Conservation (phyloP, 306 rosid species). For the Calophaca sinica region DNA sequence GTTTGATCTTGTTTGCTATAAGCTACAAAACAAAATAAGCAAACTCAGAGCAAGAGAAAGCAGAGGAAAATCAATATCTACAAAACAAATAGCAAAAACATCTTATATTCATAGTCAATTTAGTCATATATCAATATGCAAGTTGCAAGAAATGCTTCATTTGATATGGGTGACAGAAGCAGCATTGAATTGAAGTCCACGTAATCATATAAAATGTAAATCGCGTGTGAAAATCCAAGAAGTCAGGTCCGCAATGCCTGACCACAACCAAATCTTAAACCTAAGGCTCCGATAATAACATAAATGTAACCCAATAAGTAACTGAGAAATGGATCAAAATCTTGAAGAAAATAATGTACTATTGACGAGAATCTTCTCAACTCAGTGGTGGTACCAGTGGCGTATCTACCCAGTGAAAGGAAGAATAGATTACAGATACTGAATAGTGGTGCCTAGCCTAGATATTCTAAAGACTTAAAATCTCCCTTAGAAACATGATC, state of each 20-base stretch:
- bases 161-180: conserved; percentile 12
- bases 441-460: not conserved
- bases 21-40: conserved; percentile 63
- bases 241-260: not conserved
- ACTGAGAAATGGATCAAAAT: conserved; percentile 8
- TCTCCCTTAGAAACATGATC: not conserved
- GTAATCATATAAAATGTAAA: conserved; percentile 18
- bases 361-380: not conserved
- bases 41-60: conserved; percentile 51
- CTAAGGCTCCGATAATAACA: conserved; percentile 12
- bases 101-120: conserved; percentile 27
- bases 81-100: not conserved
- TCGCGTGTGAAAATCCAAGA: not conserved
- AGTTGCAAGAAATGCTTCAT: conserved; percentile 20
- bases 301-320: conserved; percentile 1
- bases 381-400: not conserved
- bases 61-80: conserved; percentile 36
- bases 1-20: conserved; percentile 91
- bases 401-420: no score
- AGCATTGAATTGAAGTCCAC: conserved; percentile 28
- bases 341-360: not conserved
- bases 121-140: conserved; percentile 8
- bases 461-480: not conserved
- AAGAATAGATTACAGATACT: not conserved
- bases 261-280: not conserved